These are phyloP conservation scores for Penicillium thymicola DNA, from an alignment of 2,329 filamentous ascomycete genomes.

Conservation along the genomic window DNA sequence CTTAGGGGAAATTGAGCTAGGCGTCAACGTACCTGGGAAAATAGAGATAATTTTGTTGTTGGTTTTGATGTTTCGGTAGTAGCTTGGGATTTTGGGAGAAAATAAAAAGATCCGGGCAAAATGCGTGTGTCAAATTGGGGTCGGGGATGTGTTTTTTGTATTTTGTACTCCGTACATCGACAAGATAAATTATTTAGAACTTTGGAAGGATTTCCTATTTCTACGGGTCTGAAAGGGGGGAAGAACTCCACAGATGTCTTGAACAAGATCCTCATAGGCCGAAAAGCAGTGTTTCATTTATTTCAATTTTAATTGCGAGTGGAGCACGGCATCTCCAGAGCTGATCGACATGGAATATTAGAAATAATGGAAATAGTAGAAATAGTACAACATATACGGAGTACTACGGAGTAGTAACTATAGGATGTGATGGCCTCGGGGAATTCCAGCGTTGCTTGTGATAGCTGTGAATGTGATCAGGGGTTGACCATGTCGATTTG, in stretches of 20 bases:
- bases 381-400: not conserved
- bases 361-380: not conserved
- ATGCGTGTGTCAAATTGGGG: not conserved
- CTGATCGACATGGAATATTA: not conserved
- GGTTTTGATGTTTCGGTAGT: not conserved
- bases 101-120: not conserved
- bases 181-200: too few species aligned
- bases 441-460: not conserved
- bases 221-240: slow-evolving; percentile 14
- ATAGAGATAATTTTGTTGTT: not conserved
- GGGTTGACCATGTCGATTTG: not conserved
- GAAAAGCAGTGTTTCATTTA: slow-evolving; percentile 18
- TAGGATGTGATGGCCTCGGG: not conserved
- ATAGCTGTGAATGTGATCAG: not conserved
- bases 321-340: slow-evolving; percentile 11
- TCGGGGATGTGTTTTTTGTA: not conserved
- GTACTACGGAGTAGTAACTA: not conserved
- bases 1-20: not conserved
- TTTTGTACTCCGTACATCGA: not conserved
- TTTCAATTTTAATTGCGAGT: slow-evolving; percentile 6
- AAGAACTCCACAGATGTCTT: slow-evolving; percentile 4
- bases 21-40: not conserved
- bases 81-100: not conserved
- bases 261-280: slow-evolving; percentile 7
- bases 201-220: not conserved